Evolutionary conservation across 1,284 basidiomycete genomes (phyloP).

Genomic region (Fistulinella cinereoalba): DNA sequence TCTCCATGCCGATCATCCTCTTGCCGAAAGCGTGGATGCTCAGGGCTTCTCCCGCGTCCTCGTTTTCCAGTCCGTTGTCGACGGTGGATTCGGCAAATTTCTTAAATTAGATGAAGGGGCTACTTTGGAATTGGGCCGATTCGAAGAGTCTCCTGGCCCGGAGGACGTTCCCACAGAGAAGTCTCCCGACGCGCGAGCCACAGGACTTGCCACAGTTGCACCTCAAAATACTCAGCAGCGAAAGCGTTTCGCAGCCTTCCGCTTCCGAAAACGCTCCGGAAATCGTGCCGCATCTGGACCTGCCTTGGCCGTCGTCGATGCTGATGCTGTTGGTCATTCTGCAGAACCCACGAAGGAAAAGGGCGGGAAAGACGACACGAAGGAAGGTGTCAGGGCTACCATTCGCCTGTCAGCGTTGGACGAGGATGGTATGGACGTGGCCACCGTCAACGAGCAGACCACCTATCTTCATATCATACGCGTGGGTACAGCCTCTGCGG

Average conservation of each 20-base stretch:
- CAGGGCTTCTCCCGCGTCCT: constrained; percentile 52
- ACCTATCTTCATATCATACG: constrained; percentile 85
- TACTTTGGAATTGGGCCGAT: constrained; percentile 66
- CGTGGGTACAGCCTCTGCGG: constrained; percentile 45
- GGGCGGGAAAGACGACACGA: constrained; percentile 42
- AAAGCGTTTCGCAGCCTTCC: constrained; percentile 64
- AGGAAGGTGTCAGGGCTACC: constrained; percentile 69
- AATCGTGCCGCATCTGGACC: constrained; percentile 60
- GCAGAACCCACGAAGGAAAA: constrained; percentile 40
- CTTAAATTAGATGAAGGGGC: constrained; percentile 75
- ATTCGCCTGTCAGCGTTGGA: constrained; percentile 79
- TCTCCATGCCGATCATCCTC: constrained; percentile 57
- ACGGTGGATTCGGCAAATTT: constrained; percentile 76
- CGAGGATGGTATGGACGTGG: constrained; percentile 60
- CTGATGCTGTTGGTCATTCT: constrained; percentile 31
- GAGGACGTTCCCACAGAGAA: constrained; percentile 17
- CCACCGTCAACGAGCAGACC: constrained; percentile 75
- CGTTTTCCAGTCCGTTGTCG: constrained; percentile 70
- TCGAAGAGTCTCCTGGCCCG: constrained; percentile 39
- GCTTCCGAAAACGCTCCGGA: constrained; percentile 53
- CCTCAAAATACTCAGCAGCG: constrained; percentile 22
- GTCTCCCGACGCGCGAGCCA: constrained; percentile 16
- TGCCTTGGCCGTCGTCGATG: constrained; percentile 73
- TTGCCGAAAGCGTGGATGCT: constrained; percentile 38
- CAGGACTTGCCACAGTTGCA: constrained; percentile 10